These are phyloP conservation scores for Claviceps sorghi DNA, from an alignment of 2,329 filamentous ascomycete genomes.

Conservation along the genomic window DNA sequence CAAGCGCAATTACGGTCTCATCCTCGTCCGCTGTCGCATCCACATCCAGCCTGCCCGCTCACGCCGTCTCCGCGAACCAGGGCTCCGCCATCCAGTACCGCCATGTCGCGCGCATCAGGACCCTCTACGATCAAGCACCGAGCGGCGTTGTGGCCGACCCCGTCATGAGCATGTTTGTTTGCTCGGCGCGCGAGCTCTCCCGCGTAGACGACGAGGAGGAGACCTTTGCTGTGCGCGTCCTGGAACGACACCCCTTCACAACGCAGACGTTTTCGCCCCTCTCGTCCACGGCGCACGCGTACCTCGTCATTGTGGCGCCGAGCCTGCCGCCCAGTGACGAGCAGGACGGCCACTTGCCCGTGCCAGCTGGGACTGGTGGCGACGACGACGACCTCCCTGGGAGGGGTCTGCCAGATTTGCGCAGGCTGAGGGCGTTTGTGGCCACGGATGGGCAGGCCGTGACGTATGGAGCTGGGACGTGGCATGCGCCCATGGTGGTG, in stretches of 20 bases:
- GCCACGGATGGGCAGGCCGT: constrained; percentile 69
- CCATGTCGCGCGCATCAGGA: constrained; percentile 56
- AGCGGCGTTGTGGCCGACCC: constrained; percentile 35
- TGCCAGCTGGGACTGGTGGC: constrained; percentile 8
- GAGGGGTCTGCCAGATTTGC: constrained; percentile 57
- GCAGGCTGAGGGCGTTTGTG: constrained; percentile 59
- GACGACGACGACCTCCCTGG: constrained; percentile 33
- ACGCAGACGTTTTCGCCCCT: constrained; percentile 86
- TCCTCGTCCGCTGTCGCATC: not conserved
- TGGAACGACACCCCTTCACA: constrained; percentile 89
- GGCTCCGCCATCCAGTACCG: constrained; percentile 77
- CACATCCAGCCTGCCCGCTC: constrained; percentile 12
- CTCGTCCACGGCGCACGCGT: constrained; percentile 36
- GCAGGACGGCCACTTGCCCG: constrained; percentile 13
- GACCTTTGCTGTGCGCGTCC: constrained; percentile 48
- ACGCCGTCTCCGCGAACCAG: constrained; percentile 59
- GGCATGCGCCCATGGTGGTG: constrained; percentile 93
- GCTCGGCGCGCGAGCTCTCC: constrained; percentile 28
- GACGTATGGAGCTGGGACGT: constrained; percentile 82
- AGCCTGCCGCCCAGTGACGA: constrained; percentile 36
- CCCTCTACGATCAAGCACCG: constrained; percentile 55
- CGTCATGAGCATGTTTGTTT: constrained; percentile 81
- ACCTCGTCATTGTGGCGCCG: constrained; percentile 82
- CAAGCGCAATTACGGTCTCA: constrained; percentile 22
- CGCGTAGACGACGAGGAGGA: constrained; percentile 5